Evolutionary conservation across 1,284 basidiomycete genomes (phyloP).

Genomic region (Trichosporon sp.): DNA sequence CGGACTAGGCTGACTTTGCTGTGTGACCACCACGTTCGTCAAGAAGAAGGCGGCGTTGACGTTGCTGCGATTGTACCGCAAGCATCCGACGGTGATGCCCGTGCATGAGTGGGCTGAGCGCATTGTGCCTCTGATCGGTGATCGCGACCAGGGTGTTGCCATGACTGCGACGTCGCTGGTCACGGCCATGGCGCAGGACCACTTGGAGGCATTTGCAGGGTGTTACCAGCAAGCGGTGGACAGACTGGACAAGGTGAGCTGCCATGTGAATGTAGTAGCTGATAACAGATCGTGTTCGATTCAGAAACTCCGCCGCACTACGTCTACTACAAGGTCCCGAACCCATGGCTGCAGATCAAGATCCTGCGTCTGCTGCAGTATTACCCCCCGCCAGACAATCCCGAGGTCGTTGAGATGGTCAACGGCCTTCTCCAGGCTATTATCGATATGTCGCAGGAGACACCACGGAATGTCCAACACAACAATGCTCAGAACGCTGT

Average conservation of each 20-base stretch:
- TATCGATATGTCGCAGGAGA: slow-evolving; percentile 90
- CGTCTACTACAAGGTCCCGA: slow-evolving; percentile 80
- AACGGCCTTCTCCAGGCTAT: slow-evolving; percentile 82
- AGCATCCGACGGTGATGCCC: slow-evolving; percentile 89
- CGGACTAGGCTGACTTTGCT: slow-evolving; percentile 37
- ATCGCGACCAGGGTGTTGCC: slow-evolving; percentile 86
- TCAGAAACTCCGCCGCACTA: slow-evolving; percentile 83
- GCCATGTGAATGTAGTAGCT: slow-evolving; percentile 30
- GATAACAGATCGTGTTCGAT: slow-evolving; percentile 73
- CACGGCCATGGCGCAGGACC: slow-evolving; percentile 90
- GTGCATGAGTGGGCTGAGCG: slow-evolving; percentile 92
- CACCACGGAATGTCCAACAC: slow-evolving; percentile 88
- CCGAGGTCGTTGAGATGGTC: slow-evolving; percentile 67
- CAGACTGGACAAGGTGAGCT: slow-evolving; percentile 67
- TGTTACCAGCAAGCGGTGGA: slow-evolving; percentile 94
- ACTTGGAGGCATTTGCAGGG: slow-evolving; percentile 79
- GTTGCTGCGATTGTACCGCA: slow-evolving; percentile 84
- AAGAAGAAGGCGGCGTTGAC: slow-evolving; percentile 99
- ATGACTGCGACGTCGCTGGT: slow-evolving; percentile 88
- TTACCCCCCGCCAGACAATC: slow-evolving; percentile 92
- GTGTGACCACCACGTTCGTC: slow-evolving; percentile 89
- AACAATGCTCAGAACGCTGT: slow-evolving; percentile 98
- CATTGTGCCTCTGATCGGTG: slow-evolving; percentile 91
- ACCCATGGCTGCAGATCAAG: slow-evolving; percentile 97
- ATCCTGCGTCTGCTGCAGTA: slow-evolving; percentile 88